A percentile compares a stretch with the other conserved stretches of the same genome.
These are phyloP conservation scores for Lentinula boryana DNA, from an alignment of 768 basidiomycete species.

Conservation along the genomic window DNA sequence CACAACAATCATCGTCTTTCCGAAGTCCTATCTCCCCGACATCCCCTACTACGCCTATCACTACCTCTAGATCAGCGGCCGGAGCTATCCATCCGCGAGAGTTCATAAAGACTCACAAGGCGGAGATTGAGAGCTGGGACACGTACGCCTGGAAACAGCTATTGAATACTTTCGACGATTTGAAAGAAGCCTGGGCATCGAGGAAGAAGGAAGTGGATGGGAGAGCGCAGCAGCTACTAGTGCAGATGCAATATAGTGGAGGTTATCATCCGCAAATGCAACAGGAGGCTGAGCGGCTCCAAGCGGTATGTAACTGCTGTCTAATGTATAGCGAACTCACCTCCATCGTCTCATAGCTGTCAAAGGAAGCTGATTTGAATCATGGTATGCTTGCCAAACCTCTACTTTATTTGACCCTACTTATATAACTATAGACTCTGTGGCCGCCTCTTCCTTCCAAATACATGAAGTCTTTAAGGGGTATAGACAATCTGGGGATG, in stretches of 20 bases:
- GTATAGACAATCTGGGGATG: conserved; percentile 70
- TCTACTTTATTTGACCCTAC: not conserved
- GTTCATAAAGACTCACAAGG: conserved; percentile 58
- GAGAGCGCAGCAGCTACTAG: conserved; percentile 37
- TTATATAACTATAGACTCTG: conserved; percentile 39
- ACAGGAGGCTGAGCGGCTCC: conserved; percentile 52
- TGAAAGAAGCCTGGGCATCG: conserved; percentile 61
- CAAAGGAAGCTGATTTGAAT: conserved; percentile 49
- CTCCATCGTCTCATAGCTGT: conserved; percentile 27
- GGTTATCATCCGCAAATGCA: conserved; percentile 42
- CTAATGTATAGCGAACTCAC: conserved; percentile 6
- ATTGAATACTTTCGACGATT: conserved; percentile 51
- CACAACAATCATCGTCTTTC: conserved; percentile 2
- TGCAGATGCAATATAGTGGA: conserved; percentile 37
- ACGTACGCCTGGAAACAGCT: conserved; percentile 67
- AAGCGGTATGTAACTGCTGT: conserved; percentile 35
- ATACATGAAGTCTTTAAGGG: conserved; percentile 68
- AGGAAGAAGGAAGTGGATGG: conserved; percentile 52
- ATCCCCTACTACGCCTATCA: conserved; percentile 2
- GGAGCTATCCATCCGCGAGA: conserved; percentile 61
- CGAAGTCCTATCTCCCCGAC: not conserved
- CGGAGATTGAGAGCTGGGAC: conserved; percentile 70
- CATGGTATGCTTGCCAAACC: conserved; percentile 32
- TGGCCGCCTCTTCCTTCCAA: conserved; percentile 69
- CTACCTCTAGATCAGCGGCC: conserved; percentile 24